Evolutionary conservation across 306 rosid genomes (phyloP), one percentile per base, ranked within the genome.

Genomic region (Cicer judaicum): DNA sequence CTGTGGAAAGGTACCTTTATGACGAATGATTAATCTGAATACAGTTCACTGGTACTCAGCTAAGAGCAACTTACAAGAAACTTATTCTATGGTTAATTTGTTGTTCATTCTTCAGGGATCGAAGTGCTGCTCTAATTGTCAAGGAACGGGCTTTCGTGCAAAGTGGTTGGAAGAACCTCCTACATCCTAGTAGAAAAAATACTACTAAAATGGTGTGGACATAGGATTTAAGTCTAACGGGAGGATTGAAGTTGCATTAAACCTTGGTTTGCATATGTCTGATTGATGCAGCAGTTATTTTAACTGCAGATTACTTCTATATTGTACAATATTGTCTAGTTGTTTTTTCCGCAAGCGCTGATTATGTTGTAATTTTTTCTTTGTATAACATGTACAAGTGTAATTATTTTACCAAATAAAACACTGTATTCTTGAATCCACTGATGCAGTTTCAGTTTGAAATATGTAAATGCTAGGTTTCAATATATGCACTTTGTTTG

Each of bases 81-180:
- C 67, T 36, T 64, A 49, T 19, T 14, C 5, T 73, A n/a, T 57
- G 3, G 14, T 9, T 10, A 72, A 64, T 40, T 57, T 57, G 66
- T 40, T 13, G 7, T 78, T 65, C 71, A 18, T 54, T 65, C 54
- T 43, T 65, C 70, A 81, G 88, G 88, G 85, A 50, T 84, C 83
- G 44, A 81, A 16, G 55, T 15, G 83, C 71, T 84, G 88, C 96
- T 93, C 70, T 39, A 59, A 70, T 74, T 84, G 85, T 78, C 85
- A 78, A 74, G 88, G 88, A 76, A 84, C 88, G 5, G 83, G 88
- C 10, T 84, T 84, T 69, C 87, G 85, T 73, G 85, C 79, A 13
- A 80, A 78, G 78, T 95, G 99, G 99, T 81, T 95, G 72, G 96
- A 88, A 62, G 91, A 92, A 73, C 98, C 97, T 64, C 95, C 96